These are phyloP conservation scores for Suillus tomentosus DNA, from an alignment of 768 basidiomycete genomes.

Conservation along the genomic window DNA sequence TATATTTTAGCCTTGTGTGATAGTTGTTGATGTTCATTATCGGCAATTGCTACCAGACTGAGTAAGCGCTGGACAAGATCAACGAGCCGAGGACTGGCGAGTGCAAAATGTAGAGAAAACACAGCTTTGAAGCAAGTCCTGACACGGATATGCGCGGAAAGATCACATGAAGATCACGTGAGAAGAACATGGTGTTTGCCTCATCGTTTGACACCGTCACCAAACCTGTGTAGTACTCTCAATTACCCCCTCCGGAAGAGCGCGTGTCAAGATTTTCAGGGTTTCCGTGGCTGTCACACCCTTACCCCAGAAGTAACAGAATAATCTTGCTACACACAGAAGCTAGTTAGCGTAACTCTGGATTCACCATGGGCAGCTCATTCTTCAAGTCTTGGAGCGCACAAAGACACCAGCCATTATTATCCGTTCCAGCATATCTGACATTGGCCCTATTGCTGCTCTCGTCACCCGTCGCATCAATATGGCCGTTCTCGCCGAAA, in stretches of 20 bases:
- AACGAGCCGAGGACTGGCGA: neutral
- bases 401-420: slow-evolving; percentile 7
- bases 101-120: neutral
- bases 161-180: neutral
- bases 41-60: neutral
- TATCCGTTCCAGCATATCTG: slow-evolving; percentile 1
- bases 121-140: too few species aligned
- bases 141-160: too few species aligned
- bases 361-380: neutral
- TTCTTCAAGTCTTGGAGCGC: slow-evolving; percentile 7
- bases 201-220: neutral
- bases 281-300: neutral
- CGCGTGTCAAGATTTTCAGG: neutral
- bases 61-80: neutral
- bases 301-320: neutral
- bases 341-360: neutral
- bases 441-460: slow-evolving; percentile 20
- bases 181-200: neutral
- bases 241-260: neutral
- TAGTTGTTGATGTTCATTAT: neutral
- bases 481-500: slow-evolving; percentile 90
- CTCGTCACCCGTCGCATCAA: slow-evolving; percentile 28
- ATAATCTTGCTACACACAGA: neutral
- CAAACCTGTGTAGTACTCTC: slow-evolving; percentile 1
- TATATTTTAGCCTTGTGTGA: neutral